Conservation (phyloP, 768 basidiomycete genomes). For the Amanita pallidorosea region DNA sequence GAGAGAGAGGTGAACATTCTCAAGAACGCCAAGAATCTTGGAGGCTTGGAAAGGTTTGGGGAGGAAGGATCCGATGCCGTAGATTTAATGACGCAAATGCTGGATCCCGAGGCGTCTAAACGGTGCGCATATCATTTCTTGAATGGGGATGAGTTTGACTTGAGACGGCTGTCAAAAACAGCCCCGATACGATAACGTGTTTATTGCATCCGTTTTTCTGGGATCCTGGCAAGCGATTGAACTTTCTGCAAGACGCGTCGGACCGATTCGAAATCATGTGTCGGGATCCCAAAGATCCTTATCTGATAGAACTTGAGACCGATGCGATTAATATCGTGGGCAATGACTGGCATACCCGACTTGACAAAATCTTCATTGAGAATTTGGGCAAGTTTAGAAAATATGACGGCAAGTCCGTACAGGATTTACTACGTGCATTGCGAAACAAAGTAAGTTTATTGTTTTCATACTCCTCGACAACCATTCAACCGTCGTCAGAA, state of each 20-base stretch:
- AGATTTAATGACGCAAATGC: constrained; percentile 70
- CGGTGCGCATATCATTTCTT: constrained; percentile 40
- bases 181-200: constrained; percentile 83
- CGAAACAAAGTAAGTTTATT: constrained; percentile 74
- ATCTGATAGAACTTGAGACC: constrained; percentile 65
- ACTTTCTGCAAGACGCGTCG: constrained; percentile 95
- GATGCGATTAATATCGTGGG: constrained; percentile 68
- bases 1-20: constrained; percentile 93
- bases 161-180: constrained; percentile 16
- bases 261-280: constrained; percentile 98
- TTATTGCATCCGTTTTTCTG: constrained; percentile 96
- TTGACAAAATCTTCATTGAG: constrained; percentile 87
- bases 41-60: constrained; percentile 68
- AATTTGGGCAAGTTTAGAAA: constrained; percentile 97
- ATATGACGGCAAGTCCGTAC: constrained; percentile 85
- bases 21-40: constrained; percentile 64
- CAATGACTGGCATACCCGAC: constrained; percentile 77
- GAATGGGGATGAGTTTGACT: neutral
- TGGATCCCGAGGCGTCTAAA: constrained; percentile 61
- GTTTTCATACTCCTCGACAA: neutral
- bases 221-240: constrained; percentile 75
- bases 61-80: constrained; percentile 92
- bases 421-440: constrained; percentile 86
- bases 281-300: constrained; percentile 76
- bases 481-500: constrained; percentile 38